Evolutionary conservation across 371 early-diverging fungal species (phyloP).

Genomic region (Mortierella sp.): DNA sequence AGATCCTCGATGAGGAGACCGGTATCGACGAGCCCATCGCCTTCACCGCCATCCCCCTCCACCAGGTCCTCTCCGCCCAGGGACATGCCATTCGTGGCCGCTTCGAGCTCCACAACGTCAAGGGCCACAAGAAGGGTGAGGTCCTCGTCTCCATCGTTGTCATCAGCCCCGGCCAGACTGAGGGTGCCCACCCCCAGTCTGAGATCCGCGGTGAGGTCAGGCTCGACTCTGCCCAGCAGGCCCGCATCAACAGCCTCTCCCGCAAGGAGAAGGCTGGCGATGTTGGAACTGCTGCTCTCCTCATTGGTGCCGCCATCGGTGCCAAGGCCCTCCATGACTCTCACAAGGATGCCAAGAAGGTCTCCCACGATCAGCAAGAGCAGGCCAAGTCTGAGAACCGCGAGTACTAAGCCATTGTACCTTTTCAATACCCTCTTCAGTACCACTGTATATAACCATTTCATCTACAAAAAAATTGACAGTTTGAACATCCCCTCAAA

Average conservation of each 20-base stretch:
- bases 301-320: constrained; percentile 20
- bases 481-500: neutral
- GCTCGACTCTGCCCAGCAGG: constrained; percentile 59
- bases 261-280: constrained; percentile 62
- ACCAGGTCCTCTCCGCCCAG: constrained; percentile 62
- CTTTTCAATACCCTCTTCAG: neutral
- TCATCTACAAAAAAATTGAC: constrained; percentile 6
- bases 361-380: neutral
- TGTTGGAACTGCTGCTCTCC: constrained; percentile 59
- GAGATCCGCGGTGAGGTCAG: constrained; percentile 59
- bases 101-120: constrained; percentile 61
- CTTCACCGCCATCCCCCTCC: constrained; percentile 68
- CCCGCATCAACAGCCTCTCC: constrained; percentile 60
- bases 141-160: constrained; percentile 53
- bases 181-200: neutral
- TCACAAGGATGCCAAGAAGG: neutral
- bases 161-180: constrained; percentile 19
- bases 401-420: neutral
- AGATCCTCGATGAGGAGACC: constrained; percentile 66
- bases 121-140: constrained; percentile 66
- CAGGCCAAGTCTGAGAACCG: neutral
- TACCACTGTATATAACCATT: constrained; percentile 7
- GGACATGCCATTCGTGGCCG: constrained; percentile 58
- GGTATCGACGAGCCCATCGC: constrained; percentile 65
- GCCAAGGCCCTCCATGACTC: constrained; percentile 8